Conservation (phyloP, 495 filamentous ascomycete species). For the Trypethelium eluteriae region DNA sequence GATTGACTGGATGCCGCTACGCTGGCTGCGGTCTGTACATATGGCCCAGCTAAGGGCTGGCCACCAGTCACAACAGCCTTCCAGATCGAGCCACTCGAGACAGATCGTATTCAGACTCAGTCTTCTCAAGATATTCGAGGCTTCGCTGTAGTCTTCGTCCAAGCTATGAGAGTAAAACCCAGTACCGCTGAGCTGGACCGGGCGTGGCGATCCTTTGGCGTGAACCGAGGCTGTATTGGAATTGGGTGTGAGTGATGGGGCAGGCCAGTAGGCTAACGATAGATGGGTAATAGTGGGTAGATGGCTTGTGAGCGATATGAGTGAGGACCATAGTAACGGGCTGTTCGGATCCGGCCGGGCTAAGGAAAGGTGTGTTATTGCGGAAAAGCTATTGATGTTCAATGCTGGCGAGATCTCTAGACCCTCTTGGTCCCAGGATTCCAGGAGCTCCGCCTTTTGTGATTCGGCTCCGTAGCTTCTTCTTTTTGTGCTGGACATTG, state of each 20-base stretch:
- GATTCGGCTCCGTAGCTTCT: conserved; percentile 6
- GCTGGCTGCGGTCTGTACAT: conserved; percentile 19
- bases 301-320: conserved; percentile 55
- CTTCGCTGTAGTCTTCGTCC: conserved; percentile 64
- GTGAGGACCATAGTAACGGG: conserved; percentile 53
- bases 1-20: not conserved
- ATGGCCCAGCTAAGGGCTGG: conserved; percentile 48
- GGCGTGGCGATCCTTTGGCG: conserved; percentile 38
- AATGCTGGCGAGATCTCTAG: conserved; percentile 1
- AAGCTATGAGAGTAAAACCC: conserved; percentile 53
- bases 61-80: conserved; percentile 68
- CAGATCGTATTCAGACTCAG: conserved; percentile 60
- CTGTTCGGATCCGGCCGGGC: conserved; percentile 41
- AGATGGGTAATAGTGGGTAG: conserved; percentile 65
- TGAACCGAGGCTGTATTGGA: conserved; percentile 45
- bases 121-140: conserved; percentile 58
- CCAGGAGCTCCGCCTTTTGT: conserved; percentile 11
- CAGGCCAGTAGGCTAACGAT: conserved; percentile 73
- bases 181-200: conserved; percentile 53
- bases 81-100: conserved; percentile 72
- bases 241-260: conserved; percentile 60
- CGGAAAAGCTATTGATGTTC: conserved; percentile 36
- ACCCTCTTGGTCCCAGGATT: conserved; percentile 31
- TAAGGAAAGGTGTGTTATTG: conserved; percentile 47
- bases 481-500: conserved; percentile 10